These are phyloP conservation scores for Penicillium fimorum DNA, from an alignment of 495 filamentous ascomycete genomes.

Conservation along the genomic window DNA sequence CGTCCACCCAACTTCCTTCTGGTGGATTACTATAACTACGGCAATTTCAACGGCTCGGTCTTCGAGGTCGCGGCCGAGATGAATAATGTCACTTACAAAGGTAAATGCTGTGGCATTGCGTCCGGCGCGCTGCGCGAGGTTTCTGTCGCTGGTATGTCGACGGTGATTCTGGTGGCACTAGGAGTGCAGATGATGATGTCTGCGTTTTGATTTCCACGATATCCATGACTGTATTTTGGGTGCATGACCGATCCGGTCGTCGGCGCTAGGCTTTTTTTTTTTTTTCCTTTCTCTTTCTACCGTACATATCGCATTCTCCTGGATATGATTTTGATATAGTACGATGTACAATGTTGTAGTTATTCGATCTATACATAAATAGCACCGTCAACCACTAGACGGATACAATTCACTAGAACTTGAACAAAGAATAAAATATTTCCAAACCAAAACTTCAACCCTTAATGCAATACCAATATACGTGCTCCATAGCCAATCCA, in stretches of 20 bases:
- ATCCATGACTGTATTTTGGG: constrained; percentile 7
- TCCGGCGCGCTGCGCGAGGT: constrained; percentile 32
- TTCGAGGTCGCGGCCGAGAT: constrained; percentile 84
- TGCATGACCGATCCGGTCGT: constrained; percentile 10
- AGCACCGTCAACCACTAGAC: background rate
- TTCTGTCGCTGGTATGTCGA: constrained; percentile 22
- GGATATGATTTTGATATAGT: background rate
- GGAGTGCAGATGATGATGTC: constrained; percentile 28
- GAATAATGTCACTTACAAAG: constrained; percentile 81
- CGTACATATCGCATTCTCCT: constrained; percentile 5
- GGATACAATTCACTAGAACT: background rate
- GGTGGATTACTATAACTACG: constrained; percentile 84
- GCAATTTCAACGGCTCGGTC: constrained; percentile 72
- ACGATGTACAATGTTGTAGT: background rate
- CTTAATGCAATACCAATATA: background rate
- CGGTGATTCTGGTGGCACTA: constrained; percentile 25
- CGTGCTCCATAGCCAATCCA: too few relatives aligned
- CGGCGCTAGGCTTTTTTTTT: constrained; percentile 6
- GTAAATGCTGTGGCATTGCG: constrained; percentile 65
- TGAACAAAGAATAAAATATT: background rate
- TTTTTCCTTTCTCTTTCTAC: background rate
- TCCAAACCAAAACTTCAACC: background rate
- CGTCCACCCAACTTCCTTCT: constrained; percentile 82
- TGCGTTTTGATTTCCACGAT: constrained; percentile 25
- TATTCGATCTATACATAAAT: background rate